Evolutionary conservation across 805 yeast species (phyloP), one percentile per base, ranked within the genome.

Genomic region (Saccharomyces mikatae): DNA sequence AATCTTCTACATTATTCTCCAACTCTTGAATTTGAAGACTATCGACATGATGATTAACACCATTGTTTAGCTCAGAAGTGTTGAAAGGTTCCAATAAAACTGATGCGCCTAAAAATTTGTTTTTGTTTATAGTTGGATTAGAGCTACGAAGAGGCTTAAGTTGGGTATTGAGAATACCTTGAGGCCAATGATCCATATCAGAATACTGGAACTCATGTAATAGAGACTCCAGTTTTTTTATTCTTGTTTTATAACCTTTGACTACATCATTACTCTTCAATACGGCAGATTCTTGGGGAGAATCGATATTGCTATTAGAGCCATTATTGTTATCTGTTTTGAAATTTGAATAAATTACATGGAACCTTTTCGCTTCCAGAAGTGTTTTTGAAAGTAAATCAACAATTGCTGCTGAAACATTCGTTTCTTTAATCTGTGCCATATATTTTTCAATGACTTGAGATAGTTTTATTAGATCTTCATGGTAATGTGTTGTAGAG

Each of bases 171-270:
- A 65, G 57, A 28, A 80, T 78, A 70, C 76, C 61, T 56, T 78
- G 62, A 2, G 75, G 76, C 77, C 78, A 75, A 50, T 69, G 71
- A 31, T 75, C 76, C 41, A 82, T 73, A 51, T 81, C 79, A 48
- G 78, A 77, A 62, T 78, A 82, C 58, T 81, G 88, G 52, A 82
- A 86, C 58, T 87, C 89, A 65, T 89, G 94, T 14, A 90, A 71
- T 41, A 89, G 69, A 53, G 81, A 84, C 61, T 90, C 97, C 52
- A 92, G 76, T 60, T 86, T 86, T 57, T 80, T 81, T 46, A 92
- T 87, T 52, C 96, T 74, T 10, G 80, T 69, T 65, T 85, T 85
- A 58, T 89, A 84, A 0, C 87, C 88, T 58, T 76, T 76, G 2
- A 52, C 49, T 2, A 21, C 14, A 5, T 54, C 52, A 24, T 47